phyloP scores from a whole-genome alignment of 1,139 yeast species.

The Geotrichum candidum region DNA sequence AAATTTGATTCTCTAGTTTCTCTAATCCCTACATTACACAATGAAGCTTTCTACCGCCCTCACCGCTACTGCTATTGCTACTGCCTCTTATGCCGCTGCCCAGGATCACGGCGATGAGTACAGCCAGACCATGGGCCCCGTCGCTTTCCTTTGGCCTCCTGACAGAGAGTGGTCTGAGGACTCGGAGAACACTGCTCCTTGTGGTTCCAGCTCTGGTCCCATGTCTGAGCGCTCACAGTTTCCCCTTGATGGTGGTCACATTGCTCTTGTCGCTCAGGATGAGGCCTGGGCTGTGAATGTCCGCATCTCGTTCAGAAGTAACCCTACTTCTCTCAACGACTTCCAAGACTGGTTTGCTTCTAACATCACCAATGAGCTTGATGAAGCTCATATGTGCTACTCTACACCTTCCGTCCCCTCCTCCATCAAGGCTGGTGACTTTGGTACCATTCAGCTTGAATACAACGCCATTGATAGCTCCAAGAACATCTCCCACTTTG shows the following conservation, averaged over 20 bases:
- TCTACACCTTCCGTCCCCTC: conserved; percentile 39
- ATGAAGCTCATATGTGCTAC: conserved; percentile 42
- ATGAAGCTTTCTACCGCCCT: conserved; percentile 15
- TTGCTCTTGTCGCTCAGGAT: conserved; percentile 40
- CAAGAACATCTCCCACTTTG: conserved; percentile 37
- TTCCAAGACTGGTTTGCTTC: conserved; percentile 38
- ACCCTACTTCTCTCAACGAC: conserved; percentile 38
- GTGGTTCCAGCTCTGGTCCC: conserved; percentile 37
- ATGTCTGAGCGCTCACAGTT: conserved; percentile 36
- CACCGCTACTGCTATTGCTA: conserved; percentile 19
- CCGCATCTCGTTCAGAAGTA: conserved; percentile 36
- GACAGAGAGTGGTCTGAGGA: conserved; percentile 42
- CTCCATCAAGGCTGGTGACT: conserved; percentile 34
- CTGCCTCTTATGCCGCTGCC: conserved; percentile 31
- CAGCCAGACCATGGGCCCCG: conserved; percentile 41
- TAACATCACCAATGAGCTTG: conserved; percentile 36
- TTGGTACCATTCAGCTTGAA: conserved; percentile 40
- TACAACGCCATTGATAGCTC: conserved; percentile 37
- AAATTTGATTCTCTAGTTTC: background rate
- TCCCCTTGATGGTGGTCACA: conserved; percentile 41
- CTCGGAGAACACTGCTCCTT: conserved; percentile 40
- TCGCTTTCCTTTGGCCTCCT: conserved; percentile 39
- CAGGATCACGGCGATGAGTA: conserved; percentile 34
- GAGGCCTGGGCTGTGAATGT: conserved; percentile 36
- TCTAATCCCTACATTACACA: background rate